A percentile compares a stretch with the other conserved stretches of the same genome.
Conservation (phyloP, 2,329 filamentous ascomycete genomes). For the Mycosphaerella arachidis region DNA sequence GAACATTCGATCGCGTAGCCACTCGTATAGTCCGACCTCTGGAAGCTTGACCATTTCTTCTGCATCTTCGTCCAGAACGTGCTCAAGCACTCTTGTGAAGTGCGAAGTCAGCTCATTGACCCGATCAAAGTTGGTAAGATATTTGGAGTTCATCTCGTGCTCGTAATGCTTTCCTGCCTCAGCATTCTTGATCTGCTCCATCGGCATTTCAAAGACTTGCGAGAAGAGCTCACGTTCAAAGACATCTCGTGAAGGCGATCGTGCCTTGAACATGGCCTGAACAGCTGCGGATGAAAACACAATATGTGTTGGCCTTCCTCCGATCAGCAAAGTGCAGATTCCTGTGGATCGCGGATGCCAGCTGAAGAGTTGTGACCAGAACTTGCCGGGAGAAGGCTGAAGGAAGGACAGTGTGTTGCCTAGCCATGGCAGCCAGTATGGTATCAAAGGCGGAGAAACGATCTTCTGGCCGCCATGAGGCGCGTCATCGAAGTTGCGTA, state of each 20-base stretch:
- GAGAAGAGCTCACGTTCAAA: constrained; percentile 27
- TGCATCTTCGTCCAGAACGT: constrained; percentile 21
- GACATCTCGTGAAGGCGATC: constrained; percentile 21
- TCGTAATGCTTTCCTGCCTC: constrained; percentile 21
- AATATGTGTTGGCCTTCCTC: constrained; percentile 27
- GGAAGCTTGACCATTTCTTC: constrained; percentile 17
- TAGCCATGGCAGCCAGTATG: constrained; percentile 29
- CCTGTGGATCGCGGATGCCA: constrained; percentile 26
- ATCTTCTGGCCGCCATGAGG: constrained; percentile 10
- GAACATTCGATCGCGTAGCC: constrained; percentile 31
- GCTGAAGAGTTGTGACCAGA: constrained; percentile 26
- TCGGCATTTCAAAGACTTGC: constrained; percentile 24
- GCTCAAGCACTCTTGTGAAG: constrained; percentile 22
- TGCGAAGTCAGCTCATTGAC: constrained; percentile 31
- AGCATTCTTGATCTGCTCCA: constrained; percentile 22
- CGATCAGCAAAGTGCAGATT: constrained; percentile 29
- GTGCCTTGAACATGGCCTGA: constrained; percentile 28
- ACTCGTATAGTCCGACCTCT: constrained; percentile 27
- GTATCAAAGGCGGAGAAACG: constrained; percentile 24
- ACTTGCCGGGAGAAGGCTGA: constrained; percentile 22
- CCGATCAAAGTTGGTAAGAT: constrained; percentile 27
- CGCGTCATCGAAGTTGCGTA: constrained; percentile 11
- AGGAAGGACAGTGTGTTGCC: constrained; percentile 29
- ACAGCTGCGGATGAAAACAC: constrained; percentile 24
- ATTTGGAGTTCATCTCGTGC: constrained; percentile 27